A percentile compares a stretch with the other conserved stretches of the same genome.
Conservation (phyloP, 2,329 filamentous ascomycete species). For the Arthrobotrys pseudoclavata region DNA sequence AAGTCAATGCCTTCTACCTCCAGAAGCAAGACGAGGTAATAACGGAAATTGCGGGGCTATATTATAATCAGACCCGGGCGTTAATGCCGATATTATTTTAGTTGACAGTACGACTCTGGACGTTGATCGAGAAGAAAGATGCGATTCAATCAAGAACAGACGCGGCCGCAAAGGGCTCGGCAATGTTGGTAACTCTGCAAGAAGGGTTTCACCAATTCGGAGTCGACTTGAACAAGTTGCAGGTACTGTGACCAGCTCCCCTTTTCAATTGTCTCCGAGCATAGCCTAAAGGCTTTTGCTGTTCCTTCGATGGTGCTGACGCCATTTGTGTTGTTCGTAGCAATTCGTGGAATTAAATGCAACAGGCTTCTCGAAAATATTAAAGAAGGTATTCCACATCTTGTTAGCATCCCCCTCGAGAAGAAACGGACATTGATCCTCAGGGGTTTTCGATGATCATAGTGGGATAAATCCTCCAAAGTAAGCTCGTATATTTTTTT, state of each 20-base stretch:
- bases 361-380: slow-evolving; percentile 96
- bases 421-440: slow-evolving; percentile 47
- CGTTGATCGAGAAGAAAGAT: slow-evolving; percentile 93
- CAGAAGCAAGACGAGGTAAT: slow-evolving; percentile 96
- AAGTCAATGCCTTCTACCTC: slow-evolving; percentile 97
- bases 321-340: slow-evolving; percentile 66
- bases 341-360: slow-evolving; percentile 99
- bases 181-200: slow-evolving; percentile 93
- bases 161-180: slow-evolving; percentile 85
- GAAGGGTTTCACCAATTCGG: slow-evolving; percentile 98
- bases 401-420: slow-evolving; percentile 23
- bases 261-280: not conserved
- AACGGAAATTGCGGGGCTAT: not conserved
- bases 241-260: slow-evolving; percentile 67
- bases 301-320: slow-evolving; percentile 1
- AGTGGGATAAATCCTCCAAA: slow-evolving; percentile 99
- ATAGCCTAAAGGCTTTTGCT: slow-evolving; percentile 17
- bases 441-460: slow-evolving; percentile 63
- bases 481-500: slow-evolving; percentile 66
- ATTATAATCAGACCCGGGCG: not conserved
- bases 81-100: slow-evolving; percentile 66
- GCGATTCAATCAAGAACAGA: slow-evolving; percentile 84
- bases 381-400: slow-evolving; percentile 80
- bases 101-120: slow-evolving; percentile 93
- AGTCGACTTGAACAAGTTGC: slow-evolving; percentile 94